phyloP scores from a whole-genome alignment of 257 asterid genomes.

The Solanum sejunctum region DNA sequence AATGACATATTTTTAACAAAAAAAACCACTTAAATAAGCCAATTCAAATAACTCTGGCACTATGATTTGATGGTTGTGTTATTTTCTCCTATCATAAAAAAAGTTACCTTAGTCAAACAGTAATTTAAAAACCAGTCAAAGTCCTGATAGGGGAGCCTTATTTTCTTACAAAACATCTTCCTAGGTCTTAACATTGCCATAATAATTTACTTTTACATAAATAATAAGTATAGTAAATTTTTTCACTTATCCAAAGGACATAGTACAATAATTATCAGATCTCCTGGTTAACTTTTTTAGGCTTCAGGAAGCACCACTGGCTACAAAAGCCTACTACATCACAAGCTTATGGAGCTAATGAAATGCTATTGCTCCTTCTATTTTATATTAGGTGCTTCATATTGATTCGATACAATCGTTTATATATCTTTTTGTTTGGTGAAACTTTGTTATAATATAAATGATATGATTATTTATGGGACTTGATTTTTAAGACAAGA shows the following conservation, averaged over 20 bases:
- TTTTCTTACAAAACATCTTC: background rate
- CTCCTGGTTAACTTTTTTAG: background rate
- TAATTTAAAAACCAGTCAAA: background rate
- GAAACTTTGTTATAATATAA: background rate
- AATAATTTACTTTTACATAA: background rate
- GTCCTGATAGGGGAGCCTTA: background rate
- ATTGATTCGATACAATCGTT: background rate
- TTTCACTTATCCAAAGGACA: background rate
- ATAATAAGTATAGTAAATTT: background rate
- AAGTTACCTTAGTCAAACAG: background rate
- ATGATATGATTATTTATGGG: background rate
- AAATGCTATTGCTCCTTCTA: background rate
- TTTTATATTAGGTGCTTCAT: background rate
- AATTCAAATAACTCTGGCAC: accelerated
- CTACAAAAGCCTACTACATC: background rate
- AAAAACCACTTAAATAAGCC: too few species aligned
- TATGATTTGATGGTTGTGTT: background rate
- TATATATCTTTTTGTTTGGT: too few species aligned
- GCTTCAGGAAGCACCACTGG: background rate
- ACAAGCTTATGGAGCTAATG: background rate
- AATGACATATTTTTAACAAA: background rate
- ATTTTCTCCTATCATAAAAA: background rate
- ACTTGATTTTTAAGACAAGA: background rate
- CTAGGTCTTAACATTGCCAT: background rate
- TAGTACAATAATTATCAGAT: background rate